Conservation (phyloP, 2,329 filamentous ascomycete species). For the Aspergillus pseudonomiae region DNA sequence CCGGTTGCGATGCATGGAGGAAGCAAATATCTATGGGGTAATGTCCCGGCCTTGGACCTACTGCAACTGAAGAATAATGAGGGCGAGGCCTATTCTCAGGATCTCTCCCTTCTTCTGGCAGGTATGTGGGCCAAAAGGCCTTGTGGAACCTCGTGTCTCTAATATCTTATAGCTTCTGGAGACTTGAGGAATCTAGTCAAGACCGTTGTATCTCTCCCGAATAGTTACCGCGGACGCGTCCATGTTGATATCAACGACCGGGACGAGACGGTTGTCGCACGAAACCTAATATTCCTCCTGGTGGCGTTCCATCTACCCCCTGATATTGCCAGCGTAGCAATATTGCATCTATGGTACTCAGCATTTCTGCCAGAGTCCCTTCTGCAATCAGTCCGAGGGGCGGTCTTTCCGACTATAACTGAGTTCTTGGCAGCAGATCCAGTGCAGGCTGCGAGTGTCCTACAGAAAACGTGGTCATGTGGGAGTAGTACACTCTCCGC, state of each 20-base stretch:
- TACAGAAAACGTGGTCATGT: background rate
- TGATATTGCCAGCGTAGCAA: background rate
- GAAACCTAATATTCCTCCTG: background rate
- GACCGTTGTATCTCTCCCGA: background rate
- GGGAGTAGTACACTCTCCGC: background rate
- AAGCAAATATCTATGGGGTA: background rate
- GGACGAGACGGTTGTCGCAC: background rate
- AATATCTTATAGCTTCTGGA: background rate
- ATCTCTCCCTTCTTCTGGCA: background rate
- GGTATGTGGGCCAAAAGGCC: background rate
- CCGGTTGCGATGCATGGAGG: background rate
- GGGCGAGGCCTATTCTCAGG: background rate
- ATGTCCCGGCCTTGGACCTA: background rate
- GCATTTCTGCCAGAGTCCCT: background rate
- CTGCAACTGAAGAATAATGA: background rate
- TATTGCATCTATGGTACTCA: background rate
- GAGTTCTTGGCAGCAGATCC: background rate
- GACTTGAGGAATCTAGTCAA: background rate
- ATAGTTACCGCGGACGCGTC: background rate
- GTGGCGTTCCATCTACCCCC: background rate
- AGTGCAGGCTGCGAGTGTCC: background rate
- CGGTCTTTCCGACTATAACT: background rate
- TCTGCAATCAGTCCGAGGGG: background rate
- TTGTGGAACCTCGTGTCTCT: background rate
- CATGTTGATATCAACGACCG: background rate